Percentiles rank a stretch among this genome's conserved stretches.
Evolutionary conservation across 2,329 filamentous ascomycete genomes (phyloP).

Genomic region (Exserohilum rostratum): DNA sequence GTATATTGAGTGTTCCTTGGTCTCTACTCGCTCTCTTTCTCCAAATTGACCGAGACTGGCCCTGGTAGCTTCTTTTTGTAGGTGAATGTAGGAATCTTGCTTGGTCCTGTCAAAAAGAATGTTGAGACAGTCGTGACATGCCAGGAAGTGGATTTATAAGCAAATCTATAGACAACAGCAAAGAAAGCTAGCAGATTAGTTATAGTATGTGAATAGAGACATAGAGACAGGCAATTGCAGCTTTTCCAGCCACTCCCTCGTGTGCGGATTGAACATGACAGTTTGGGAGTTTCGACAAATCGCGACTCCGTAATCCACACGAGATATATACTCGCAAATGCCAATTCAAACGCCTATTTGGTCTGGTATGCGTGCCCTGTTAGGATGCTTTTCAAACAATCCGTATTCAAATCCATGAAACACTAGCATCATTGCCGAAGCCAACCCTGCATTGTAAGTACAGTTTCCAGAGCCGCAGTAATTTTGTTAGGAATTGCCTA

Average conservation of each 20-base stretch:
- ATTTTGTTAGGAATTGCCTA: neutral
- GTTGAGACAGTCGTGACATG: neutral
- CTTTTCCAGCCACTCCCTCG: constrained; percentile 4
- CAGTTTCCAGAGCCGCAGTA: neutral
- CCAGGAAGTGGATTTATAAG: neutral
- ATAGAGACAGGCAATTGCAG: neutral
- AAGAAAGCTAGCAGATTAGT: neutral
- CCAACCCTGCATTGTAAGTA: neutral
- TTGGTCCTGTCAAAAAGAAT: neutral
- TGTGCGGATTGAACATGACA: constrained; percentile 4
- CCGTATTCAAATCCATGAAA: neutral
- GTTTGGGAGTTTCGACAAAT: neutral
- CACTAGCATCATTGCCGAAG: neutral
- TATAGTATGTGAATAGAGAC: neutral
- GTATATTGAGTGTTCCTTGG: neutral
- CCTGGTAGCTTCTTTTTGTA: neutral
- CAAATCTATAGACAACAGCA: neutral
- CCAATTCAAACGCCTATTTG: neutral
- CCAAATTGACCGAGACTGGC: neutral
- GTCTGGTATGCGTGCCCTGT: neutral
- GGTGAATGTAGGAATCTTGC: neutral
- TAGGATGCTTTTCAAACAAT: neutral
- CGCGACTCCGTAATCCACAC: neutral
- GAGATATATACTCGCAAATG: constrained; percentile 2
- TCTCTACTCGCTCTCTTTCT: neutral